Percentiles rank a stretch among this genome's conserved stretches.
Conservation (phyloP, 331 rosid genomes). For the Quercus tomentella region DNA sequence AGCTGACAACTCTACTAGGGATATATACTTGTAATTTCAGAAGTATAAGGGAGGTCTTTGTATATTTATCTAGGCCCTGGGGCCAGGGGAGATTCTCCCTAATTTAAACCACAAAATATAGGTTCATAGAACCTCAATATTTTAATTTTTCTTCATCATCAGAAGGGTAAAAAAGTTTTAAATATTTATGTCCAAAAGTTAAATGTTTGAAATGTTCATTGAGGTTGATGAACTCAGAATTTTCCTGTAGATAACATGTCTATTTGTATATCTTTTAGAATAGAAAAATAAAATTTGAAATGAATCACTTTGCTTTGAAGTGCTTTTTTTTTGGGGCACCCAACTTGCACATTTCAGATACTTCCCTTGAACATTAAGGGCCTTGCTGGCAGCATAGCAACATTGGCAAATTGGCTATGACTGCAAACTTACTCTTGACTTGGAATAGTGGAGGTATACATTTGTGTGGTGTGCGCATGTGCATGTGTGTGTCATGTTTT, state of each 20-base stretch:
- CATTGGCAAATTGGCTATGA: conserved; percentile 71
- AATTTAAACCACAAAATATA: neutral
- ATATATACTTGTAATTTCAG: neutral
- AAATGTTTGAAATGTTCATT: neutral
- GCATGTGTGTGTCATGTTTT: neutral
- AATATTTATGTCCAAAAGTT: neutral
- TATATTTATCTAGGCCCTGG: neutral
- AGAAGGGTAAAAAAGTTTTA: neutral
- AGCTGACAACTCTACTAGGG: neutral
- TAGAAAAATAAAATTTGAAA: too few species aligned
- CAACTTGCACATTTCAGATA: conserved; percentile 43
- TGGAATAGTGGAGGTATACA: conserved; percentile 68
- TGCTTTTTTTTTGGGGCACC: neutral
- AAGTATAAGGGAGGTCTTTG: neutral
- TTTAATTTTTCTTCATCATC: neutral
- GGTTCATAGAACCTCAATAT: neutral
- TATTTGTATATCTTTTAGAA: neutral
- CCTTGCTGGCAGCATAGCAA: conserved; percentile 75
- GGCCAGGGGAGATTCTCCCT: neutral
- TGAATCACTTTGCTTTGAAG: neutral
- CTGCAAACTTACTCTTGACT: conserved; percentile 69
- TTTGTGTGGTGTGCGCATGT: neutral
- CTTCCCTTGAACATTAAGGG: conserved; percentile 72
- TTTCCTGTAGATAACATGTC: neutral
- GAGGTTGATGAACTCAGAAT: neutral